phyloP scores from a whole-genome alignment of 352 stramenopile genomes.

The Blastocystis sp. region DNA sequence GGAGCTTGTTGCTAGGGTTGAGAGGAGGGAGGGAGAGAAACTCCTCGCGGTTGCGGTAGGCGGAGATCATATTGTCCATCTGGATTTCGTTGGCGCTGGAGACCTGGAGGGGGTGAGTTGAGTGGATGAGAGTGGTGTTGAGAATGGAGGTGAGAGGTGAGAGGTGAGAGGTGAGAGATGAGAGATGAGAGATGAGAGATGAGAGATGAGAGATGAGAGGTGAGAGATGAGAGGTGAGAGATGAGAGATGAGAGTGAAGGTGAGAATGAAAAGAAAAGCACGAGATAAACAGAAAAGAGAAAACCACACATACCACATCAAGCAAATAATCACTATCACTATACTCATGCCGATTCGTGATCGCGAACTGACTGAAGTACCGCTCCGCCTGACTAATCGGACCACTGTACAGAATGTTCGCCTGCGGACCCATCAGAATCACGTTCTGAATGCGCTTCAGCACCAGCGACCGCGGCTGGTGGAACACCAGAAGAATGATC shows the following conservation, averaged over 20 bases:
- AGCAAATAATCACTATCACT: conserved; percentile 71
- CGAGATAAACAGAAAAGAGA: too few species aligned
- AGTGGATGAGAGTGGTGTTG: too few species aligned
- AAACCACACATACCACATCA: conserved; percentile 36
- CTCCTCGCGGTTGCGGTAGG: conserved; percentile 52
- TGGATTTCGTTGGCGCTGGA: conserved; percentile 52
- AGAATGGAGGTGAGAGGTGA: too few species aligned
- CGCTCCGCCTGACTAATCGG: not conserved
- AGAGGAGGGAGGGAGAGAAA: not conserved
- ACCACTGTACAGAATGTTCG: conserved; percentile 56
- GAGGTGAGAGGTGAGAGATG: too few species aligned
- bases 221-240: too few species aligned
- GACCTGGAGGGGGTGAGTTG: conserved; percentile 1
- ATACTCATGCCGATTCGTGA: conserved; percentile 30
- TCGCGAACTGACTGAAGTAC: conserved; percentile 62
- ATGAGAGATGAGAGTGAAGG: too few species aligned
- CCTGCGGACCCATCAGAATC: conserved; percentile 43
- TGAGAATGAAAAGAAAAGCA: too few species aligned
- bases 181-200: too few species aligned
- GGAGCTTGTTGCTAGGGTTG: conserved; percentile 39
- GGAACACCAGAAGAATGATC: conserved; percentile 40
- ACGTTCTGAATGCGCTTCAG: conserved; percentile 56
- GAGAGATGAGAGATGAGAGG: too few species aligned
- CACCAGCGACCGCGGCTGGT: conserved; percentile 42
- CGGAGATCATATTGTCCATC: conserved; percentile 65